Conservation (phyloP, 495 filamentous ascomycete genomes). For the Acidomyces sp. region DNA sequence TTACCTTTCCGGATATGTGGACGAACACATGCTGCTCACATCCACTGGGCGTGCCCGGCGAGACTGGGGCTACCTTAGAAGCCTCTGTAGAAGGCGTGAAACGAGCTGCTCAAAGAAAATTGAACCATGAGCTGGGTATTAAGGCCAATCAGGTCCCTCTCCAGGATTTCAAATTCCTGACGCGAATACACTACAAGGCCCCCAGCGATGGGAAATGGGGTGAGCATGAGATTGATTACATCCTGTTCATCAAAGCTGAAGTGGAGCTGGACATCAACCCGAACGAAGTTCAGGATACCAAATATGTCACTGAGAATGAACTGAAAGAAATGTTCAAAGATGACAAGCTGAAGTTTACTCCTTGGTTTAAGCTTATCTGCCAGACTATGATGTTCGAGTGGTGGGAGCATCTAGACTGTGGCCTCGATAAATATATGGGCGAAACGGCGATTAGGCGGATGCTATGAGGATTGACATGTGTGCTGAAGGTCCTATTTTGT, state of each 20-base stretch:
- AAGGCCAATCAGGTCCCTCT: conserved; percentile 79
- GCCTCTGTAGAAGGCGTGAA: conserved; percentile 74
- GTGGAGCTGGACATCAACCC: conserved; percentile 66
- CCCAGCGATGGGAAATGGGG: conserved; percentile 97
- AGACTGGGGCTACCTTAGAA: conserved; percentile 75
- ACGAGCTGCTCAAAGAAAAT: conserved; percentile 79
- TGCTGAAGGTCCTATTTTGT: background rate
- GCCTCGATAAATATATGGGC: conserved; percentile 69
- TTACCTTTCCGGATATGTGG: conserved; percentile 99
- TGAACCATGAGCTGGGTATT: conserved; percentile 91
- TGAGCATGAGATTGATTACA: conserved; percentile 99
- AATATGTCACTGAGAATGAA: conserved; percentile 70
- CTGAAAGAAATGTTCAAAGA: conserved; percentile 78
- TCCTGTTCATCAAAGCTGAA: conserved; percentile 92
- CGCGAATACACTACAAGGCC: conserved; percentile 94
- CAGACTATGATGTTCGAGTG: conserved; percentile 95
- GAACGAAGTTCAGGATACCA: conserved; percentile 77
- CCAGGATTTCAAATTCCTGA: conserved; percentile 85
- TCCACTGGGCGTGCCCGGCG: conserved; percentile 76
- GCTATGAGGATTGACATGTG: conserved; percentile 29
- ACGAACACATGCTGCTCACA: conserved; percentile 99
- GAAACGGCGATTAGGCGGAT: conserved; percentile 84
- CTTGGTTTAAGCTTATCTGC: conserved; percentile 99
- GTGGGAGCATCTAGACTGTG: conserved; percentile 77
- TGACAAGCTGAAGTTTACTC: conserved; percentile 70